Evolutionary conservation across 179 eudicot species (phyloP).

Genomic region (Camellia oleifera): DNA sequence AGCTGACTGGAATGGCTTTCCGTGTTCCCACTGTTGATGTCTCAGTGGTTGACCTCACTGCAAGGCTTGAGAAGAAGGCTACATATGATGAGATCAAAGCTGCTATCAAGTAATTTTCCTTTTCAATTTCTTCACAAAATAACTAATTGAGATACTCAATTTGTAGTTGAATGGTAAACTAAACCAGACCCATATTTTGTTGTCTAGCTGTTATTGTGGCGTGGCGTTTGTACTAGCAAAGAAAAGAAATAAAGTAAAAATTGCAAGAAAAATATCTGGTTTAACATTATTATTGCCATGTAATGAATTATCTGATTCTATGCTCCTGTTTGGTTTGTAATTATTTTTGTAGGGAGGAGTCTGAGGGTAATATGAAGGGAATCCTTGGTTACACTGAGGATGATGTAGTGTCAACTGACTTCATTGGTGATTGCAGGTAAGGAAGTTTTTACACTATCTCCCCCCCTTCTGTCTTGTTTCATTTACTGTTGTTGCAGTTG

Average conservation of each 20-base stretch:
- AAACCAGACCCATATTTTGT: not conserved
- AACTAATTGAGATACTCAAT: not conserved
- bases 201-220: not conserved
- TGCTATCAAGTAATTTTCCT: conserved; percentile 43
- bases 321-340: not conserved
- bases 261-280: not conserved
- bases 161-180: not conserved
- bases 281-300: not conserved
- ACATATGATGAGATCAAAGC: conserved; percentile 51
- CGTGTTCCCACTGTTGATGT: conserved; percentile 61
- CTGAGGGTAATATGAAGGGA: conserved; percentile 38
- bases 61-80: conserved; percentile 51
- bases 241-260: not conserved
- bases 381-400: conserved; percentile 51
- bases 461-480: not conserved
- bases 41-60: conserved; percentile 59
- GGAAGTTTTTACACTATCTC: not conserved
- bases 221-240: not conserved
- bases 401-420: conserved; percentile 49
- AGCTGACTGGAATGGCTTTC: conserved; percentile 65
- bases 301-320: not conserved
- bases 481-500: not conserved
- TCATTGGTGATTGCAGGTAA: conserved; percentile 46
- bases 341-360: conserved; percentile 30
- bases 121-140: not conserved